Conservation (phyloP, 108 stramenopile species). For the Mayamaea pseudoterrestris region DNA sequence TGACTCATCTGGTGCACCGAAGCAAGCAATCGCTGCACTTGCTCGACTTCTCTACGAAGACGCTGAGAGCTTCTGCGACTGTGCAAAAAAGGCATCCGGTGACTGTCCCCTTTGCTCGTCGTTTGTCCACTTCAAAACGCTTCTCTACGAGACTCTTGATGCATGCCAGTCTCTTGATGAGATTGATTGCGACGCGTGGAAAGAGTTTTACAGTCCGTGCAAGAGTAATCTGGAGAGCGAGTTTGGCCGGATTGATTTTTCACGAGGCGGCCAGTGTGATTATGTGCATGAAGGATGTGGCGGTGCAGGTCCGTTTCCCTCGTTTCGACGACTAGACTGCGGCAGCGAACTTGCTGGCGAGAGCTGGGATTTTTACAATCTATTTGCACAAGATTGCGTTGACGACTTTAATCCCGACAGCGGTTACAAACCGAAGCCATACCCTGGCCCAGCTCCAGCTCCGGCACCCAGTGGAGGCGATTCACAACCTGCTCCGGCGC, state of each 20-base stretch:
- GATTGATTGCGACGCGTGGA: constrained; percentile 84
- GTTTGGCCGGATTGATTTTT: constrained; percentile 48
- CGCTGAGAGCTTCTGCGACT: constrained; percentile 70
- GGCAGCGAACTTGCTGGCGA: constrained; percentile 39
- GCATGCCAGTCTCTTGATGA: constrained; percentile 78
- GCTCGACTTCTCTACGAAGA: constrained; percentile 56
- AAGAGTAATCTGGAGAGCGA: constrained; percentile 42
- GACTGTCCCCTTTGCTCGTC: constrained; percentile 55
- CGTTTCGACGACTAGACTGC: constrained; percentile 76
- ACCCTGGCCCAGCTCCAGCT: constrained; percentile 12
- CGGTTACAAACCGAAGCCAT: constrained; percentile 10
- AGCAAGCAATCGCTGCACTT: constrained; percentile 49
- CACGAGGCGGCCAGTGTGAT: constrained; percentile 43
- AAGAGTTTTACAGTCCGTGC: constrained; percentile 69
- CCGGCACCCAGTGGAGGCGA: constrained; percentile 14
- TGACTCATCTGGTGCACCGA: constrained; percentile 20
- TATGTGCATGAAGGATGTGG: constrained; percentile 64
- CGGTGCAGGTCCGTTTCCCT: constrained; percentile 64
- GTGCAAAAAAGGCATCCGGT: constrained; percentile 38
- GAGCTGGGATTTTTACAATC: constrained; percentile 70
- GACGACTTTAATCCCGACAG: constrained; percentile 3
- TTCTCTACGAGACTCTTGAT: constrained; percentile 78
- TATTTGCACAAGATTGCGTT: constrained; percentile 49
- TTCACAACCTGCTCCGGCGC: constrained; percentile 25
- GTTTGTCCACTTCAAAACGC: constrained; percentile 73